These are phyloP conservation scores for Amorphotheca resinae DNA, from an alignment of 495 filamentous ascomycete species.

Conservation along the genomic window DNA sequence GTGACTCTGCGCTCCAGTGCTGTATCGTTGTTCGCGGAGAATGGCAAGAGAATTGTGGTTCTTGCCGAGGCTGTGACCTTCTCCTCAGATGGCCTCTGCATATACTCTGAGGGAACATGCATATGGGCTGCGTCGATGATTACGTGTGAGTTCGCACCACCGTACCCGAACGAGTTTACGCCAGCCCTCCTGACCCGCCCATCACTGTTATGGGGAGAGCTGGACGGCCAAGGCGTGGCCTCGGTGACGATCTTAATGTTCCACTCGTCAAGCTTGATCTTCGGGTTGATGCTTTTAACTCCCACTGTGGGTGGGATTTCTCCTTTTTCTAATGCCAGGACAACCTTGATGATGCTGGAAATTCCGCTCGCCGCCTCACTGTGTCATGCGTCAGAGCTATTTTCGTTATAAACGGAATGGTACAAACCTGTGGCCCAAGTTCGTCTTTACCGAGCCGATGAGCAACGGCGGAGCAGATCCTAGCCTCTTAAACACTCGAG, in stretches of 20 bases:
- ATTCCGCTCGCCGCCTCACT: slow-evolving; percentile 44
- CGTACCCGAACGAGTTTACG: slow-evolving; percentile 38
- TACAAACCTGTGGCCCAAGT: slow-evolving; percentile 21
- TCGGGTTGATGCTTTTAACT: slow-evolving; percentile 23
- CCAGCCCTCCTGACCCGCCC: neutral
- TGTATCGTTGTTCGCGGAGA: neutral
- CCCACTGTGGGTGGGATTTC: slow-evolving; percentile 33
- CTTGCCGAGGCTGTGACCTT: neutral
- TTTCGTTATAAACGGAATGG: slow-evolving; percentile 6
- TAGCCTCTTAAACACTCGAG: slow-evolving; percentile 22
- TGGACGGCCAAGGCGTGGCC: slow-evolving; percentile 5
- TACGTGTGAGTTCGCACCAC: slow-evolving; percentile 44
- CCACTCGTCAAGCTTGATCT: slow-evolving; percentile 22
- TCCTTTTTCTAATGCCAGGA: slow-evolving; percentile 43
- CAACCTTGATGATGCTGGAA: slow-evolving; percentile 43
- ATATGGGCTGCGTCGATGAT: slow-evolving; percentile 33
- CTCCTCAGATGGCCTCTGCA: neutral
- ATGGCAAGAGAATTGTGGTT: too few species aligned
- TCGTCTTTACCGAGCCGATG: slow-evolving; percentile 42
- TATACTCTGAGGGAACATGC: too few species aligned
- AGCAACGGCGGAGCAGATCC: slow-evolving; percentile 20
- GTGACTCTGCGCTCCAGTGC: neutral
- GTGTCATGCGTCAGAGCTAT: slow-evolving; percentile 25
- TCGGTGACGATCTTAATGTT: slow-evolving; percentile 17
- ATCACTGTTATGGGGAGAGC: neutral